Percentiles rank a stretch among this genome's conserved stretches.
These are phyloP conservation scores for Perkinsela sp. DNA, from an alignment of 208 protist genomes.

Conservation along the genomic window DNA sequence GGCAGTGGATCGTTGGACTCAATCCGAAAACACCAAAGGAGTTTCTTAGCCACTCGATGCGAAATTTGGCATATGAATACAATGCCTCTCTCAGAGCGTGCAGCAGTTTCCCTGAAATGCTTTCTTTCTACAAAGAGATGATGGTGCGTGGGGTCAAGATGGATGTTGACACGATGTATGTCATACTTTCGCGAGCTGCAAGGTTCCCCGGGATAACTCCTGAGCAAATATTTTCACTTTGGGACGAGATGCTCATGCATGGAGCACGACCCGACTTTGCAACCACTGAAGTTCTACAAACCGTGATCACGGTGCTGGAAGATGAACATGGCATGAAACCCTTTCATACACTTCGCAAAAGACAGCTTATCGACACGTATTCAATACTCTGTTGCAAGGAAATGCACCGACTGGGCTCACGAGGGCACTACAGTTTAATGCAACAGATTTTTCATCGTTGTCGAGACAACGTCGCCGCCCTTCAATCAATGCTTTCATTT, in stretches of 20 bases:
- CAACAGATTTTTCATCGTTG: background rate
- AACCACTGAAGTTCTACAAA: conserved; percentile 44
- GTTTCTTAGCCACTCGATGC: conserved; percentile 33
- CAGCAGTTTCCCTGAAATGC: conserved; percentile 37
- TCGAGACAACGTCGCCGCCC: background rate
- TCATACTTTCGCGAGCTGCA: conserved; percentile 39
- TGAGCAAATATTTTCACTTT: conserved; percentile 47
- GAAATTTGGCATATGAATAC: conserved; percentile 60
- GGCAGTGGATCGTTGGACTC: conserved; percentile 39
- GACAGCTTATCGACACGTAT: background rate
- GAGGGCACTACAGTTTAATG: background rate
- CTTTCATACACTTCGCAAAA: background rate
- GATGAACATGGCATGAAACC: background rate
- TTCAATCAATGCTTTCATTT: background rate
- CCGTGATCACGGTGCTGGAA: conserved; percentile 8
- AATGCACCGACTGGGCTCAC: background rate
- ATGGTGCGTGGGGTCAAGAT: conserved; percentile 56
- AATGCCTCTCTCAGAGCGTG: conserved; percentile 55
- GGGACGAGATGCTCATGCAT: conserved; percentile 30
- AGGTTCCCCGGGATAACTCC: conserved; percentile 38
- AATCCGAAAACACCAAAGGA: conserved; percentile 43
- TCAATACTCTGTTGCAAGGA: background rate
- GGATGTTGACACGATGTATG: conserved; percentile 52
- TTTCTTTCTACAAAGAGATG: conserved; percentile 60
- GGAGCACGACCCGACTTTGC: conserved; percentile 37